Percentiles rank a stretch among this genome's conserved stretches.
These are phyloP conservation scores for Nakaseomyces uthaithaninus DNA, from an alignment of 1,139 yeast genomes.

Conservation along the genomic window DNA sequence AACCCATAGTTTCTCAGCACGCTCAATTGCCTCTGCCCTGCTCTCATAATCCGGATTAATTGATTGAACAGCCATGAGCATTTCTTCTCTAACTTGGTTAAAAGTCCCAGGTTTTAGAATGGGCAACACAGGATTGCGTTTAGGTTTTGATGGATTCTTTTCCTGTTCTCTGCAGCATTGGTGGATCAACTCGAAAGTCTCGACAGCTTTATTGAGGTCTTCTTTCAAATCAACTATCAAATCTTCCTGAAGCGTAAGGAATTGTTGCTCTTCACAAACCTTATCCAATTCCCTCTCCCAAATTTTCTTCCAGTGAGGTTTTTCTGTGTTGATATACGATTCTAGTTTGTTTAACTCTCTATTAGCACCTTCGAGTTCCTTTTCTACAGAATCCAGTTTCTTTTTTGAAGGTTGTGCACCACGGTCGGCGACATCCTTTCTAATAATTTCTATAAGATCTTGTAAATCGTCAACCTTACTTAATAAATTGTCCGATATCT, in stretches of 20 bases:
- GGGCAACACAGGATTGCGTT: conserved; percentile 37
- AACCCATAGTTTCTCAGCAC: conserved; percentile 74
- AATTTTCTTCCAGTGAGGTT: conserved; percentile 78
- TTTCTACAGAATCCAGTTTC: conserved; percentile 58
- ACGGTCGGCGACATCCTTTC: conserved; percentile 87
- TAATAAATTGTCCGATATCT: conserved; percentile 64
- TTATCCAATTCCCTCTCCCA: conserved; percentile 91
- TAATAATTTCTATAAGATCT: conserved; percentile 79
- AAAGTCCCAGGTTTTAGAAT: conserved; percentile 63
- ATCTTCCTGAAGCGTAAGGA: conserved; percentile 82
- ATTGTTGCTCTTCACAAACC: conserved; percentile 90
- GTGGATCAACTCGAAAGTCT: conserved; percentile 73
- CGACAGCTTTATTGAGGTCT: conserved; percentile 70
- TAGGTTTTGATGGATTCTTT: conserved; percentile 38
- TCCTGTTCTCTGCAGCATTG: conserved; percentile 75
- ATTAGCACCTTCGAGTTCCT: conserved; percentile 57
- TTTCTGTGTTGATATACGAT: conserved; percentile 59
- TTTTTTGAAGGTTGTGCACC: conserved; percentile 78
- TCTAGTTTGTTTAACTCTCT: conserved; percentile 46
- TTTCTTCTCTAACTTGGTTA: conserved; percentile 67
- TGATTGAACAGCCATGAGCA: conserved; percentile 69
- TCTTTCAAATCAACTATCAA: conserved; percentile 70
- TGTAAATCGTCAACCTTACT: conserved; percentile 86
- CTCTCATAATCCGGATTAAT: conserved; percentile 77
- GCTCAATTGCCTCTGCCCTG: conserved; percentile 78